These are phyloP conservation scores for Suillus subaureus DNA, from an alignment of 768 basidiomycete genomes.

Conservation along the genomic window DNA sequence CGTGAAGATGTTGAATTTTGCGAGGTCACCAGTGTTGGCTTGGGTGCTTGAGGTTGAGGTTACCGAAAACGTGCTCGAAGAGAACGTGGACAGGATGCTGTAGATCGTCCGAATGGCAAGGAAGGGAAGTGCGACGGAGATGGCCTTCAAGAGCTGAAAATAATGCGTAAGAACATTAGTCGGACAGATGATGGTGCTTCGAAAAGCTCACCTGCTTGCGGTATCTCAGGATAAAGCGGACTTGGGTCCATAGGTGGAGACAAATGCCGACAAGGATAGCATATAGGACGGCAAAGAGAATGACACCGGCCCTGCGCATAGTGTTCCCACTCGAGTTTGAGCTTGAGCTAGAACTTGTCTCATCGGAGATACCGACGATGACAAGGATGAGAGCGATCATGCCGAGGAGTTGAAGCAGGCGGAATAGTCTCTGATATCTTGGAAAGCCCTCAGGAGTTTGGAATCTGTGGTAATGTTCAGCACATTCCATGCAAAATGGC, in stretches of 20 bases:
- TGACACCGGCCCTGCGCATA: constrained; percentile 37
- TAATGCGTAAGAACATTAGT: constrained; percentile 12
- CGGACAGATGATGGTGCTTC: background rate
- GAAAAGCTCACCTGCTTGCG: constrained; percentile 36
- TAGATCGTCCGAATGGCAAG: constrained; percentile 51
- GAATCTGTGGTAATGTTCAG: constrained; percentile 25
- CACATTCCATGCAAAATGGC: background rate
- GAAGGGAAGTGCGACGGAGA: constrained; percentile 59
- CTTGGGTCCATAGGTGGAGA: constrained; percentile 56
- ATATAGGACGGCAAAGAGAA: constrained; percentile 38
- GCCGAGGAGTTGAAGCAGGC: constrained; percentile 34
- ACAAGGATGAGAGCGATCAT: constrained; percentile 31
- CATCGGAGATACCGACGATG: constrained; percentile 35
- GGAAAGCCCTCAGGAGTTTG: constrained; percentile 27
- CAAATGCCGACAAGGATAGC: constrained; percentile 46
- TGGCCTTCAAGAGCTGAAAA: constrained; percentile 55
- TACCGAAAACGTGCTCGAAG: constrained; percentile 39
- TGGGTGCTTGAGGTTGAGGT: constrained; percentile 35
- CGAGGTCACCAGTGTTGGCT: constrained; percentile 32
- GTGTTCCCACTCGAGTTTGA: constrained; percentile 24
- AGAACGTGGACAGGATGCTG: constrained; percentile 55
- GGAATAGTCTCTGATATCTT: constrained; percentile 17
- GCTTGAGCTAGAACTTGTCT: constrained; percentile 18
- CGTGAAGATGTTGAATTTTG: constrained; percentile 51
- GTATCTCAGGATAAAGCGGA: constrained; percentile 34